A percentile compares a stretch with the other conserved stretches of the same genome.
These are phyloP conservation scores for Yamadazyma scolyti DNA, from an alignment of 805 yeast genomes.

Conservation along the genomic window DNA sequence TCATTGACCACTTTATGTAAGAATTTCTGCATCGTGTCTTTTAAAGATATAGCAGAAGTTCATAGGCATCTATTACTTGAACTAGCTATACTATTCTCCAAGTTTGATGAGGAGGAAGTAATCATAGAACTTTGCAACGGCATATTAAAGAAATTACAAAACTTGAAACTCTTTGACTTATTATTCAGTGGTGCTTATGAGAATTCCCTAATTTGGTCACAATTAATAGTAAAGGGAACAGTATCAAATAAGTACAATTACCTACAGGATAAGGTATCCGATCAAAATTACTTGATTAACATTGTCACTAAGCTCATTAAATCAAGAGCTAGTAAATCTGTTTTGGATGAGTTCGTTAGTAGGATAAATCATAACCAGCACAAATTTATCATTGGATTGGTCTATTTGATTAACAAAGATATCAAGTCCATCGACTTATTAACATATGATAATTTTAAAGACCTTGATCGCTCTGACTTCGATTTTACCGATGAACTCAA, in stretches of 20 bases:
- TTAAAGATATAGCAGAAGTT: slow-evolving; percentile 23
- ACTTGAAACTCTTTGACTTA: slow-evolving; percentile 14
- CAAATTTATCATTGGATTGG: slow-evolving; percentile 30
- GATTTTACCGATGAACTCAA: slow-evolving; percentile 3
- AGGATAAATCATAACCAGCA: slow-evolving; percentile 32
- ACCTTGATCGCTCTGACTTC: slow-evolving; percentile 2
- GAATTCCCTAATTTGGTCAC: slow-evolving; percentile 5
- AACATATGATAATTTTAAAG: slow-evolving; percentile 6
- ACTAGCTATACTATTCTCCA: slow-evolving; percentile 25
- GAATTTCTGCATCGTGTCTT: slow-evolving; percentile 18
- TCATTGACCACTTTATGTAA: slow-evolving; percentile 21
- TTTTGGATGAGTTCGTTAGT: slow-evolving; percentile 37
- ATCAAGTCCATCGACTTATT: slow-evolving; percentile 4
- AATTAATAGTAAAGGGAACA: slow-evolving; percentile 7
- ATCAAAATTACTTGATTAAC: slow-evolving; percentile 32
- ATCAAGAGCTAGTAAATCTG: slow-evolving; percentile 34
- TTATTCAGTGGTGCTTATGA: slow-evolving; percentile 2
- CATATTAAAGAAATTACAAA: slow-evolving; percentile 20
- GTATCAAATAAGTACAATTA: slow-evolving; percentile 8
- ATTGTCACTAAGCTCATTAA: slow-evolving; percentile 27
- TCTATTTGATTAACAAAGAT: slow-evolving; percentile 27
- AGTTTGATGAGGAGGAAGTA: slow-evolving; percentile 29
- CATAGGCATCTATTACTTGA: slow-evolving; percentile 29
- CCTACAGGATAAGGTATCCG: slow-evolving; percentile 9
- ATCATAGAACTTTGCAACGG: slow-evolving; percentile 20